Evolutionary conservation across 2,329 filamentous ascomycete genomes (phyloP).

Genomic region (Diatrype stigma): DNA sequence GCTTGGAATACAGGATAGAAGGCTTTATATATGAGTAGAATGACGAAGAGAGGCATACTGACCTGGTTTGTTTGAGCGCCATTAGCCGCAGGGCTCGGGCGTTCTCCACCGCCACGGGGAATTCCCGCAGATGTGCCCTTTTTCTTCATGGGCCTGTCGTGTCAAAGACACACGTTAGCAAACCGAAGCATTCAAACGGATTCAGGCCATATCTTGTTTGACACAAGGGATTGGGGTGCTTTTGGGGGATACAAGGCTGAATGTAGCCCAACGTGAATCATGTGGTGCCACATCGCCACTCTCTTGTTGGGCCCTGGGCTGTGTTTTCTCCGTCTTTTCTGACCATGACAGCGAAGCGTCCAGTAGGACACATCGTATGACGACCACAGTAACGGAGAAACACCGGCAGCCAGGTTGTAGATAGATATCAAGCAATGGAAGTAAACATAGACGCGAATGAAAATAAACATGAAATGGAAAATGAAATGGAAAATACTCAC

Average conservation of each 20-base stretch:
- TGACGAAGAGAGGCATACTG: slow-evolving; percentile 25
- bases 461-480: too few species aligned
- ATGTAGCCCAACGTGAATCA: slow-evolving; percentile 21
- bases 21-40: background rate
- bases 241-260: slow-evolving; percentile 11
- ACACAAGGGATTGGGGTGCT: slow-evolving; percentile 8
- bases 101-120: slow-evolving; percentile 60
- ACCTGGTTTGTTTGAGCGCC: slow-evolving; percentile 52
- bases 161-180: slow-evolving; percentile 15
- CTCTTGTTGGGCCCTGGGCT: slow-evolving; percentile 16
- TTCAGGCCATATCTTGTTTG: slow-evolving; percentile 5
- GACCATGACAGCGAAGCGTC: slow-evolving; percentile 23
- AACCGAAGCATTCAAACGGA: slow-evolving; percentile 2
- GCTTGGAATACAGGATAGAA: background rate
- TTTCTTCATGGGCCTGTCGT: slow-evolving; percentile 68
- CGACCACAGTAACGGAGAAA: slow-evolving; percentile 20
- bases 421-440: slow-evolving; percentile 2
- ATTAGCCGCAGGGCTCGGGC: slow-evolving; percentile 57
- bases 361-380: slow-evolving; percentile 15
- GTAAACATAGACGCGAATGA: slow-evolving; percentile 7
- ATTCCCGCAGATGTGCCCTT: slow-evolving; percentile 67
- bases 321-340: background rate
- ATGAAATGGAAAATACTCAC: slow-evolving; percentile 44
- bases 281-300: slow-evolving; percentile 31
- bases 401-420: slow-evolving; percentile 1